Percentiles rank a stretch among this genome's conserved stretches.
Evolutionary conservation across 306 rosid species (phyloP).

Genomic region (Mimosa bimucronata): DNA sequence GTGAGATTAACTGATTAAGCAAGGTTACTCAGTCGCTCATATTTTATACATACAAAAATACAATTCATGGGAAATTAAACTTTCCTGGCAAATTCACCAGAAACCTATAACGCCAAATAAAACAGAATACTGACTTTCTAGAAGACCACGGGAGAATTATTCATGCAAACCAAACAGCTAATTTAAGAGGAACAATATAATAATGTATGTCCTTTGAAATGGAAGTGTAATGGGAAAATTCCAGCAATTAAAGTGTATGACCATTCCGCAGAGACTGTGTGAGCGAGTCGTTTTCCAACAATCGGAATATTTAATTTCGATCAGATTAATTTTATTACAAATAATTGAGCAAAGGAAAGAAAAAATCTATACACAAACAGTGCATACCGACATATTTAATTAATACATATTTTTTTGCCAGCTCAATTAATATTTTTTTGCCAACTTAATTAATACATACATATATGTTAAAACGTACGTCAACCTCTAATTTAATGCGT

Average conservation of each 20-base stretch:
- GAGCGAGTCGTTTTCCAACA: not conserved
- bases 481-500: too few species aligned
- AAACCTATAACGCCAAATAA: not conserved
- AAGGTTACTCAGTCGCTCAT: not conserved
- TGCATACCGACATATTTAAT: not conserved
- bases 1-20: not conserved
- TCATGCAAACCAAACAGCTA: not conserved
- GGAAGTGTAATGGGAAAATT: not conserved
- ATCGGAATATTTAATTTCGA: not conserved
- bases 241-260: not conserved
- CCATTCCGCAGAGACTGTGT: not conserved
- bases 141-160: not conserved
- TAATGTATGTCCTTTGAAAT: not conserved
- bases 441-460: too few species aligned
- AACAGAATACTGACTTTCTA: not conserved
- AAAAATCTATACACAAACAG: not conserved
- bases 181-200: not conserved
- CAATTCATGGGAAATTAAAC: not conserved
- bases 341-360: not conserved
- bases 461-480: too few species aligned
- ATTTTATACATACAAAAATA: not conserved
- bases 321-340: not conserved
- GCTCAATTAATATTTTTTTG: too few species aligned
- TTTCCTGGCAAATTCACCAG: not conserved
- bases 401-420: too few species aligned